Evolutionary conservation across 2,329 filamentous ascomycete genomes (phyloP), one percentile per base, ranked within the genome.

Genomic region (Verticillium longisporum): DNA sequence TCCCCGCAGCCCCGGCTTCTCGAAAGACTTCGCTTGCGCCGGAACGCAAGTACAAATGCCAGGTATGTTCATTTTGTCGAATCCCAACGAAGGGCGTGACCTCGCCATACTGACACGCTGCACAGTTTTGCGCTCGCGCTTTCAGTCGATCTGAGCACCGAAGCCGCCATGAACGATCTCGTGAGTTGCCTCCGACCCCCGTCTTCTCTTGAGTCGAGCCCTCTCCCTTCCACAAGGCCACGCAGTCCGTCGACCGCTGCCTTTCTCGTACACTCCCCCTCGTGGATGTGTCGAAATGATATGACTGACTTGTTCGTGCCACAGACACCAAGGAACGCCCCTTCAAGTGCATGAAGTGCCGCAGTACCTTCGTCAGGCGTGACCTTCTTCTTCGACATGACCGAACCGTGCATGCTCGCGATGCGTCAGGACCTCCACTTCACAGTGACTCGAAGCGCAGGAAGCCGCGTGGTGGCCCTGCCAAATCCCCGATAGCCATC

Each of bases 11-110:
- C 72, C 84, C 89, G 73, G 84, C 85, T 69, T 83, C 88, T 71
- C 87, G 90, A 77, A 96, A 96, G 79, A 78, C 88, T 67, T 82
- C 89, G 64, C 79, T 88, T 69, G 88, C 87, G 69, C 92, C 93
- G 61, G 95, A 98, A 82, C 94, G 96, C 83, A 97, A 97, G 79
- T 99, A 99, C 87, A 97, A 98, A 77, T 99, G 95, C 81, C 92
- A 97, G 82, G 98, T 97, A 78, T 98, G 95, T 32, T 33, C 6
- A 18, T 11, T 50, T 14, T 18, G 18, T n/a, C 56, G 7, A 11
- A 18, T 37, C n/a, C 9, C 38, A 9, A 7, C n/a, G 18, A 9
- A 15, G 26, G 26, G 21, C 18, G 9, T 14, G 26, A 10, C 15
- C 9, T 21, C 55, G 26, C 45, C 45, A n/a, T 34, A 21, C 56